Base-by-base conservation (phyloP, 208 protist species). In the Crithidia fasciculata region DNA sequence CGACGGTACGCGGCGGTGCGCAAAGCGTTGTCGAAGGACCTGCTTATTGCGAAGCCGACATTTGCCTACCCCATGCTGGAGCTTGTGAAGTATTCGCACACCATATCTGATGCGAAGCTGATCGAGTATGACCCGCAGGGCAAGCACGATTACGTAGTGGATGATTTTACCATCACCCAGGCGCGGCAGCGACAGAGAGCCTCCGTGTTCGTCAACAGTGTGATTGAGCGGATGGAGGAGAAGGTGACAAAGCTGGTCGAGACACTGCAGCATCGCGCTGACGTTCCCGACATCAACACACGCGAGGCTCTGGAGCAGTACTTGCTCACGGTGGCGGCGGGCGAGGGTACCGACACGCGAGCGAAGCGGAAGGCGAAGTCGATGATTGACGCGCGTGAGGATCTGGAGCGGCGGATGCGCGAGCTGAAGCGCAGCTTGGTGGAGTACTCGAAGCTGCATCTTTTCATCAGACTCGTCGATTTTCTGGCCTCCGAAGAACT, bases 211-310 rank as follows among this genome's bases (percentile, higher is more conserved):
- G 87, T 96, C 66, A 85, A 74, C 15, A 61, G 74, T 5, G 83
- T 82, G 40, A 74, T 96, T 43, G 94, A 98, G 56, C 84, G 70
- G 36, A 88, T 98, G 39, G 96, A 98, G 76, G 72, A 84, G 36
- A 90, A 88, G 56, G 75, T 98, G 39, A 79, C 79, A 39, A 92
- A 96, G 63, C 81, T 98, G 15, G 88, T 93, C 60, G 88, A 97
- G 39, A 41, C 78, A 7, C 79, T 98, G 50, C 85, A 94, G 70
- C 74, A 80, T 37, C 83, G 93, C 13, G 94, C 96, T 9, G 90
- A 97, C 76, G 92, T 98, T 53, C 96, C 96, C 0, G 92, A 98
- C 77, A 80, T 98, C 18, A 97, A 93, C 78, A 97, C 94, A 4
- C 86, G 84, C 36, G 92, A 97, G 45, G 92, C 92, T 3, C 85